Percentiles rank a stretch among this genome's conserved stretches.
phyloP scores from a whole-genome alignment of 306 rosid genomes.

The Sesbania bispinosa region DNA sequence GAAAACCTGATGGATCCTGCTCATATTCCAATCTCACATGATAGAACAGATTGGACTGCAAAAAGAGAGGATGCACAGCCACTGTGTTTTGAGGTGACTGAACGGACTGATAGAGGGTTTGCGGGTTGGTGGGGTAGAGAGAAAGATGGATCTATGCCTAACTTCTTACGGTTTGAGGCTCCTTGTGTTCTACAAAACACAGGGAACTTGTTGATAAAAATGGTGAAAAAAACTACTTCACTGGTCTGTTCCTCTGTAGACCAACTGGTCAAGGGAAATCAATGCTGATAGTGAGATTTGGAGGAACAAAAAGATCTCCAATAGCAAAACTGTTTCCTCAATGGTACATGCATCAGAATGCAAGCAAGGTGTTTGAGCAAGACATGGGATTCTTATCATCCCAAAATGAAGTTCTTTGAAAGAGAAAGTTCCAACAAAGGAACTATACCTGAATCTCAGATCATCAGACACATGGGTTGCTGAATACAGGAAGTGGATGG shows the following conservation, averaged over 20 bases:
- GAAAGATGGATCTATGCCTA: slow-evolving; percentile 45
- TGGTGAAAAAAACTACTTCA: slow-evolving; percentile 64
- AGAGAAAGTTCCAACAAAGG: slow-evolving; percentile 83
- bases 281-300: slow-evolving; percentile 89
- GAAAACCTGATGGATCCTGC: slow-evolving; percentile 99
- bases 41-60: slow-evolving; percentile 82
- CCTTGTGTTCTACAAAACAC: slow-evolving; percentile 89
- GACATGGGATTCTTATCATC: slow-evolving; percentile 98
- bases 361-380: slow-evolving; percentile 91
- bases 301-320: slow-evolving; percentile 58
- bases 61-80: slow-evolving; percentile 91
- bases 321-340: slow-evolving; percentile 58
- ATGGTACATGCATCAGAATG: slow-evolving; percentile 97
- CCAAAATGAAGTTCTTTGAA: slow-evolving; percentile 79
- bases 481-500: slow-evolving; percentile 96
- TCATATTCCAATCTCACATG: slow-evolving; percentile 94
- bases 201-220: slow-evolving; percentile 50
- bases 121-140: slow-evolving; percentile 92
- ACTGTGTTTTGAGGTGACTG: slow-evolving; percentile 63
- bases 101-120: slow-evolving; percentile 79
- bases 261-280: slow-evolving; percentile 98
- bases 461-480: slow-evolving; percentile 95
- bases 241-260: slow-evolving; percentile 82
- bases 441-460: slow-evolving; percentile 68
- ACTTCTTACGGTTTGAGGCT: slow-evolving; percentile 74